Conservation (phyloP, 106 monocot genomes). For the Hemerocallis citrina region DNA sequence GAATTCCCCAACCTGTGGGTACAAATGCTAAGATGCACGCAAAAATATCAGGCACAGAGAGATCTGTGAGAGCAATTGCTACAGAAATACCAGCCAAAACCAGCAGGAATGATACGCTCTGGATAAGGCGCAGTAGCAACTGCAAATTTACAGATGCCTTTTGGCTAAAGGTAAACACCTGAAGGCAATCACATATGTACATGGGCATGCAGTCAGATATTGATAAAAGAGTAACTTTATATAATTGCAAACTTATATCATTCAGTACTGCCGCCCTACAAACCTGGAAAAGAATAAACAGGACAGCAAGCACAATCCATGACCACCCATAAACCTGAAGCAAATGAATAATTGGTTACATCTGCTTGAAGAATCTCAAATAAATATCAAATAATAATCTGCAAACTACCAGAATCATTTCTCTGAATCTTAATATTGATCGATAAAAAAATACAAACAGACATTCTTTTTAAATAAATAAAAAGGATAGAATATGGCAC, state of each 20-base stretch:
- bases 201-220: background rate
- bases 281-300: slow-evolving; percentile 71
- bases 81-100: slow-evolving; percentile 60
- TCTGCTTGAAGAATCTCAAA: background rate
- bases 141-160: slow-evolving; percentile 96
- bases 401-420: background rate
- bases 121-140: slow-evolving; percentile 76
- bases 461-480: no score
- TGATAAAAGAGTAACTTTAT: background rate
- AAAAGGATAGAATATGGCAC: no score
- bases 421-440: no score
- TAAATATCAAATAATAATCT: background rate
- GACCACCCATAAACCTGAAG: slow-evolving; percentile 71
- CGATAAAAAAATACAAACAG: no score
- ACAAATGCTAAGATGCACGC: slow-evolving; percentile 88
- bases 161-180: slow-evolving; percentile 92
- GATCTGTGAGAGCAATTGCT: slow-evolving; percentile 49
- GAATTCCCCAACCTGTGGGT: slow-evolving; percentile 95
- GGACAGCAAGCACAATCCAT: slow-evolving; percentile 62
- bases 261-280: background rate
- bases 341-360: slow-evolving; percentile 7
- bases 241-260: background rate
- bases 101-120: slow-evolving; percentile 63
- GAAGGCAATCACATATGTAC: slow-evolving; percentile 1
- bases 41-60: slow-evolving; percentile 69